Conservation (phyloP, 441 rosid genomes). For the Aquilaria agallochum region DNA sequence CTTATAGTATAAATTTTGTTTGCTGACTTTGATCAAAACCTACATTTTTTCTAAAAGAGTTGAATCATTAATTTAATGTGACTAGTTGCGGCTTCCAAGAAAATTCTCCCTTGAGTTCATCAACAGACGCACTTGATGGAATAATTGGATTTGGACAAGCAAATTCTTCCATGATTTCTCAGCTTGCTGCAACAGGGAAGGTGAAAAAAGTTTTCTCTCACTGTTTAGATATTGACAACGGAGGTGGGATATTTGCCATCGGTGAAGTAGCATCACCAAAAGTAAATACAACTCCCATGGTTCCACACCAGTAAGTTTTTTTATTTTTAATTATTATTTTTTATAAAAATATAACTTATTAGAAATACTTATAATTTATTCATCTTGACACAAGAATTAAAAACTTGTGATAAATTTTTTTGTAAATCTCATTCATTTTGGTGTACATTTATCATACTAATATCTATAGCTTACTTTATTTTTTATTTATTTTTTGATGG, state of each 20-base stretch:
- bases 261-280: constrained; percentile 80
- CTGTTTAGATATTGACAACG: constrained; percentile 69
- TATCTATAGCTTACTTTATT: too few species aligned
- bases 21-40: too few species aligned
- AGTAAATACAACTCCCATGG: constrained; percentile 75
- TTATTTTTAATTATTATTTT: constrained; percentile 11
- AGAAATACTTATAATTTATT: too few species aligned
- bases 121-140: constrained; percentile 75
- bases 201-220: constrained; percentile 75
- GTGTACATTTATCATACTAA: too few species aligned
- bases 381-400: too few species aligned
- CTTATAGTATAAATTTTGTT: too few species aligned
- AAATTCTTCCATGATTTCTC: constrained; percentile 79
- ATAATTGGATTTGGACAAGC: constrained; percentile 91
- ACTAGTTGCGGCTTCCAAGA: constrained; percentile 74
- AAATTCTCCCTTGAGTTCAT: constrained; percentile 68
- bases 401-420: neutral
- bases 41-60: too few species aligned
- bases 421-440: neutral
- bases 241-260: constrained; percentile 89
- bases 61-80: too few species aligned
- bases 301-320: constrained; percentile 65
- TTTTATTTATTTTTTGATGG: too few species aligned
- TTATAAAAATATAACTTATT: too few species aligned
- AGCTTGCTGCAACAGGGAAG: constrained; percentile 68